Evolutionary conservation across 129 eudicot species (phyloP), one percentile per base, ranked within the genome.

Genomic region (Chrysanthemum lavandulifolium): DNA sequence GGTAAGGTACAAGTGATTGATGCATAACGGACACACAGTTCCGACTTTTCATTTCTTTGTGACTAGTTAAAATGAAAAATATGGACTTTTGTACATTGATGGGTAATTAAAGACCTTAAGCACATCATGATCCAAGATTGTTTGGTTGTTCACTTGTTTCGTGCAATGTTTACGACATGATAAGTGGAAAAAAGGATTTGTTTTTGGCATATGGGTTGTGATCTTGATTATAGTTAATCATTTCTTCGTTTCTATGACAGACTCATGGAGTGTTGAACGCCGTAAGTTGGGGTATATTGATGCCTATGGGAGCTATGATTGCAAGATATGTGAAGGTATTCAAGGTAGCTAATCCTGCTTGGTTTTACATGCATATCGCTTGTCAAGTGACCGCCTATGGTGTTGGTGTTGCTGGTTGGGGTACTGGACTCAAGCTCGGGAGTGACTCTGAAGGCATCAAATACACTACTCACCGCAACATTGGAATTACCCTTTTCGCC

Each of bases 281-380:
- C 2, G 94, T 95, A 65, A 88, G 97, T 78, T 95, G 99, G 99
- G 99, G 99, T 5, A 73, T 85, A 19, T 59, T 95, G 83, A 77
- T 95, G 97, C 99, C 99, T 2, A 31, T 90, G 61, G 99, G 99
- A 2, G 96, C 94, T n/a, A 79, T 90, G 80, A 13, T 82, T 57
- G 99, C 99, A 21, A 82, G 97, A 76, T 91, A 95, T 73, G 19
- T 95, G 87, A 95, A 74, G 85, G 99, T 95, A 49, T 90, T 95
- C 76, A 86, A 88, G 72, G 54, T 85, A 48, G 97, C 91, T 6
- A 80, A 90, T 71, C 99, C 99, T 40, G 96, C 96, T 11, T 95
- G 99, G 99, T 95, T 95, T 75, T 95, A 95, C 89, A 61, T 95
- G 5, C 99, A 95, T 59, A 82, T 86, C 5, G 72, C 87, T 0